phyloP scores from a whole-genome alignment of 805 yeast species.

The Candida xyloterini region DNA sequence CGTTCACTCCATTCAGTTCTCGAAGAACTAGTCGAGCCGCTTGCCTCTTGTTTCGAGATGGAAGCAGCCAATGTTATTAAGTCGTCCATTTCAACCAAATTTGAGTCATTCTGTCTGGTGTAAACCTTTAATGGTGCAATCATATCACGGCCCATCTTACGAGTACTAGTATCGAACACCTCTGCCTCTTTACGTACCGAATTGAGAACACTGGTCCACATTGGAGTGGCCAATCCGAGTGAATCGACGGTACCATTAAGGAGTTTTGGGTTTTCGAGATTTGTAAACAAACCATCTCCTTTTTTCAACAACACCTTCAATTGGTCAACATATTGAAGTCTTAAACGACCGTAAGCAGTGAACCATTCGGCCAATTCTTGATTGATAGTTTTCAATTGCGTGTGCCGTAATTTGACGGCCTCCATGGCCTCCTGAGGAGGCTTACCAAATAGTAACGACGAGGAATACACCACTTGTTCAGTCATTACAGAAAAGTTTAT shows the following conservation, averaged over 20 bases:
- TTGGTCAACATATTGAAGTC: constrained; percentile 46
- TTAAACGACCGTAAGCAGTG: constrained; percentile 48
- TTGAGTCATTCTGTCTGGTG: constrained; percentile 49
- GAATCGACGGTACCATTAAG: constrained; percentile 49
- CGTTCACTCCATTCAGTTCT: constrained; percentile 69
- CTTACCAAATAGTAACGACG: constrained; percentile 36
- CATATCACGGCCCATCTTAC: constrained; percentile 52
- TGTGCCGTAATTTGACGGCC: constrained; percentile 53
- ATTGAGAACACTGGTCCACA: constrained; percentile 44
- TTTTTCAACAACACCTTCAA: constrained; percentile 38
- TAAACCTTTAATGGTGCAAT: constrained; percentile 52
- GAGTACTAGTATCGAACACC: constrained; percentile 44
- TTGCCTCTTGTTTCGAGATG: constrained; percentile 12
- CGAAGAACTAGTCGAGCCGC: constrained; percentile 37
- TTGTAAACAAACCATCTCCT: constrained; percentile 37
- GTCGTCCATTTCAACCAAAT: constrained; percentile 41
- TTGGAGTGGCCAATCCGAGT: constrained; percentile 41
- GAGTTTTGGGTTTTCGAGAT: constrained; percentile 37
- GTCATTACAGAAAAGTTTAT: constrained; percentile 13
- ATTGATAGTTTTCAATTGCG: constrained; percentile 53
- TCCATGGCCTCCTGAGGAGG: constrained; percentile 60
- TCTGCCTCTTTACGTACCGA: constrained; percentile 45
- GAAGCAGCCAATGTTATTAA: constrained; percentile 26
- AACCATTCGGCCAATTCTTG: constrained; percentile 62
- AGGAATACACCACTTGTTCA: constrained; percentile 29